Evolutionary conservation across 1,284 basidiomycete species (phyloP), one percentile per base, ranked within the genome.

Genomic region (Trametes hirsuta): DNA sequence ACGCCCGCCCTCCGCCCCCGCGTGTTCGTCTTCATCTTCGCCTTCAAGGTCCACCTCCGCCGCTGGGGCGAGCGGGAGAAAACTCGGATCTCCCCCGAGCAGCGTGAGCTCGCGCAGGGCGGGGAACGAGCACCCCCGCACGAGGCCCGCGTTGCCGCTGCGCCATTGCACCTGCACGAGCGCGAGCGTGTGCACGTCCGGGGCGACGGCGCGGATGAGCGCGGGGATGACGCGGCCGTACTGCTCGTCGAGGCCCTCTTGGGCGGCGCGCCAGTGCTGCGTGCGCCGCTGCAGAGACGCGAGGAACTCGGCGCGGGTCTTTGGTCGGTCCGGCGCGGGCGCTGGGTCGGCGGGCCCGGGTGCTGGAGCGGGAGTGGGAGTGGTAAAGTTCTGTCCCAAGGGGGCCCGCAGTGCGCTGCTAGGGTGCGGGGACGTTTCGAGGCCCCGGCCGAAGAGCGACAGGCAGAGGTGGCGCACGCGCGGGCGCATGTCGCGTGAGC

Each of bases 391-490:
- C 18, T 18, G 18, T 18, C 18, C 18, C 18, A 18, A 18, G 18
- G 18, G 18, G 18, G 18, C 18, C 18, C 18, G 18, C 18, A 18
- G 18, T 18, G 18, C 18, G 18, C 18, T 18, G 18, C 18, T 18
- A 18, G 18, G 18, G 14, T 34, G 14, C 4, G 44, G 41, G 22
- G 46, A 9, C 8, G 47, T 25, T 3, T 50, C 53, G 21, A 57
- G 41, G 6, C 58, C 56, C 11, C 44, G 36, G 34, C 61, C 61
- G 53, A 61, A 60, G 42, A 65, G 50, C 25, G 64, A 65, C n/a
- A 65, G 58, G 24, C 64, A 65, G 45, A 65, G 64, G 45, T 65
- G 64, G 2, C 64, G 61, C 21, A 65, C 61, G 36, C 64, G 64
- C 3, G 64, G 64, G 11, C 61, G 40, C 35, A 55, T 45, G 6